A percentile compares a stretch with the other conserved stretches of the same genome.
These are phyloP conservation scores for Sporothrix dimorphospora DNA, from an alignment of 2,329 filamentous ascomycete genomes.

Conservation along the genomic window DNA sequence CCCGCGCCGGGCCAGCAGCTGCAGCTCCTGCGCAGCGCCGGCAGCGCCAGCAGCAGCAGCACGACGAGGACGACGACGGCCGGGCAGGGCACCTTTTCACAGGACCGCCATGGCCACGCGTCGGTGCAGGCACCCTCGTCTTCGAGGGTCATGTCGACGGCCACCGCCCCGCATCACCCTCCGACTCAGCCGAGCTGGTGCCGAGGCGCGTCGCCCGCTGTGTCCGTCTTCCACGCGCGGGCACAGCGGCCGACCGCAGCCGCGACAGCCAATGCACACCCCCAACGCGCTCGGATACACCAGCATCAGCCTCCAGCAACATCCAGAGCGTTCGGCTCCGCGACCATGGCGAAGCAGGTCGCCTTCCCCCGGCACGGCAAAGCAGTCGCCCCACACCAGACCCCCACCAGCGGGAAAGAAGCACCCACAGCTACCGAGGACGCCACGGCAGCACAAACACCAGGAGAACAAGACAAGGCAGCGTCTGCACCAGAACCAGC, in stretches of 20 bases:
- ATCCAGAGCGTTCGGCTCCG: constrained; percentile 44
- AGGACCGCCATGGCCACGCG: not conserved
- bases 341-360: constrained; percentile 45
- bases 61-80: not conserved
- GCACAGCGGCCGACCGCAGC: not conserved
- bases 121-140: not conserved
- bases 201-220: not conserved
- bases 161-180: not conserved
- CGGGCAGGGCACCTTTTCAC: not conserved
- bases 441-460: not conserved
- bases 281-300: not conserved
- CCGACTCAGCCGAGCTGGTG: constrained; percentile 12
- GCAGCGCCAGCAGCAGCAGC: constrained; percentile 21
- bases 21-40: constrained; percentile 29
- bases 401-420: constrained; percentile 25
- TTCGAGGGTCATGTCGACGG: constrained; percentile 15
- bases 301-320: constrained; percentile 36
- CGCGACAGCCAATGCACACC: not conserved
- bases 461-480: not conserved
- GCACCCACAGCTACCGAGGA: constrained; percentile 1
- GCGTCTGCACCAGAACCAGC: not conserved
- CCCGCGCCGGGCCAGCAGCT: constrained; percentile 27
- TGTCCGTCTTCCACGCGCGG: not conserved
- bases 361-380: constrained; percentile 62
- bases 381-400: constrained; percentile 57